Evolutionary conservation across 1,139 yeast species (phyloP).

Genomic region (Candida pseudoviswanathii): DNA sequence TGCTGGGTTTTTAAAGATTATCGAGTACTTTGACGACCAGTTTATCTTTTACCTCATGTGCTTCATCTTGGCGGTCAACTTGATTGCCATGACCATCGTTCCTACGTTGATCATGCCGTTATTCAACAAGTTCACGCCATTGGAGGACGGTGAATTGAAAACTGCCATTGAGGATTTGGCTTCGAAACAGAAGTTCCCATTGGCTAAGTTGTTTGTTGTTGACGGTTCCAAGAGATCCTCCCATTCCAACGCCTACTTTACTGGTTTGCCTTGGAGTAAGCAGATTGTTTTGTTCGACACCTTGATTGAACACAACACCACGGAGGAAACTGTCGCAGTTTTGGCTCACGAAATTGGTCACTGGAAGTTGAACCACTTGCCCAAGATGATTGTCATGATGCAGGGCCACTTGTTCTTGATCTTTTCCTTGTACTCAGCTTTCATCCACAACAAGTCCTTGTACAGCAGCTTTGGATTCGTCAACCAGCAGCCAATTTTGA

Average conservation of each 20-base stretch:
- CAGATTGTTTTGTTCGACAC: slow-evolving; percentile 94
- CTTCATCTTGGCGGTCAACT: slow-evolving; percentile 70
- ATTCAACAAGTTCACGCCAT: slow-evolving; percentile 87
- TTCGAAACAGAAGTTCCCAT: slow-evolving; percentile 74
- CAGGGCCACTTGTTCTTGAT: slow-evolving; percentile 66
- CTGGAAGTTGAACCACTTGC: slow-evolving; percentile 88
- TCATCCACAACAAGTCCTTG: slow-evolving; percentile 76
- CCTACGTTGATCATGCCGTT: slow-evolving; percentile 90
- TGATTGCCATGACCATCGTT: slow-evolving; percentile 68
- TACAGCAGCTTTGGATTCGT: slow-evolving; percentile 79
- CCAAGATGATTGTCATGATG: slow-evolving; percentile 64
- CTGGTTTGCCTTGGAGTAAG: slow-evolving; percentile 95
- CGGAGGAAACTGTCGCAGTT: slow-evolving; percentile 86
- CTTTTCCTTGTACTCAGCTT: slow-evolving; percentile 75
- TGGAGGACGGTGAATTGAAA: slow-evolving; percentile 88
- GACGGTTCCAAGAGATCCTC: slow-evolving; percentile 96
- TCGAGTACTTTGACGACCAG: slow-evolving; percentile 75
- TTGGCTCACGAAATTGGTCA: slow-evolving; percentile 98
- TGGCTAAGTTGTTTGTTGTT: slow-evolving; percentile 78
- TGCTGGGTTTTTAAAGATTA: slow-evolving; percentile 76
- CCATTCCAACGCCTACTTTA: slow-evolving; percentile 94
- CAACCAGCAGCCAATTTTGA: slow-evolving; percentile 62
- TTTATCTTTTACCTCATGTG: slow-evolving; percentile 80
- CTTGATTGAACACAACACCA: slow-evolving; percentile 74
- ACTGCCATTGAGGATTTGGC: slow-evolving; percentile 82